Base-by-base conservation (phyloP, 129 eudicot genomes). In the Escallonia rubra region DNA sequence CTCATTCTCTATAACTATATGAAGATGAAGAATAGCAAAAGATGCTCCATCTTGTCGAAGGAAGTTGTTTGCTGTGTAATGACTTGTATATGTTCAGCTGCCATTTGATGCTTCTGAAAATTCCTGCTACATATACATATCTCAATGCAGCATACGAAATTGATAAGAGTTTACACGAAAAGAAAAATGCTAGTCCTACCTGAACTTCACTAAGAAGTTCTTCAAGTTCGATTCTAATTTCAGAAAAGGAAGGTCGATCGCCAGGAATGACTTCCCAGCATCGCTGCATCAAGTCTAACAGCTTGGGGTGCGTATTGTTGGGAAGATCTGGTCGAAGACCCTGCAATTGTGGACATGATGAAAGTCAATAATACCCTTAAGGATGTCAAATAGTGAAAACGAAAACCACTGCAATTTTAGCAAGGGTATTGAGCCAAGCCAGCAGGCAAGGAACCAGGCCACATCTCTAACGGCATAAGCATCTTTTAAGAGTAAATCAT, bases 311-410 rank as follows among this genome's bases (percentile, higher is more conserved):
- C 44, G 80, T 81, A 70, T 82, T 66, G 63, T 72, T 56, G 7
- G 98, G 98, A 81, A 88, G 72, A 41, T 88, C 95, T n/a, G 98
- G 98, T 67, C 96, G 89, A 14, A 82, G 94, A 4, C 96, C 96
- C 98, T 92, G 49, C 48, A 53, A 63, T 12, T 50, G 64, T 6
- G 3, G 73, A 70, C 57, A 75, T 8, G 60, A 8, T 39, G 34
- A 46, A 13, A 54, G 52, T 23, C 15, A 49, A 41, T 40, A 7
- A 7, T n/a, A n/a, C 48, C 51, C 41, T 41, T 51, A 13, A 6
- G 39, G 51, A 41, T 23, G 34, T 23, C 34, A 23, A 23, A 23
- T 23, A 23, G 34, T 23, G 34, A 23, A 23, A 23, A 23, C 0
- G 34, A 23, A 23, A 23, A 23, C 34, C 34, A 23, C 34, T 23